Conservation (phyloP, 1,284 basidiomycete genomes). For the Hypsizygus ulmarius region DNA sequence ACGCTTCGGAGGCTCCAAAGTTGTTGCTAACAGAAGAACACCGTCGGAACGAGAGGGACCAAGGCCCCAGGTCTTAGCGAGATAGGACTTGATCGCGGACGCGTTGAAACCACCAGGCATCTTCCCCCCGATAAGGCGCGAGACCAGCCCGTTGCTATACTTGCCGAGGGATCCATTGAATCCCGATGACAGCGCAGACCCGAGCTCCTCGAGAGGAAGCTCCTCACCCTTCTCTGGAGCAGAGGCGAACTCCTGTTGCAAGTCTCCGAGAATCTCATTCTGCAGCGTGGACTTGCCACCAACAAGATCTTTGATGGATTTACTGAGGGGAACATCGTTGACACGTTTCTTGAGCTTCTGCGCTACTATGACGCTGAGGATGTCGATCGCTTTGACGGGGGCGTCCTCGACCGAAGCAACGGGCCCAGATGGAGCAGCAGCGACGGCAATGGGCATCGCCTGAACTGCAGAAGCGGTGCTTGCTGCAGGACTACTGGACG, state of each 20-base stretch:
- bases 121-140: slow-evolving; percentile 91
- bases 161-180: slow-evolving; percentile 91
- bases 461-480: slow-evolving; percentile 44
- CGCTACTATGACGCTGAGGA: slow-evolving; percentile 86
- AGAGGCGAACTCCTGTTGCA: slow-evolving; percentile 86
- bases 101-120: slow-evolving; percentile 99
- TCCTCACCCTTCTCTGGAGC: slow-evolving; percentile 99
- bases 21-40: slow-evolving; percentile 89
- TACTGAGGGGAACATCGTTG: slow-evolving; percentile 86
- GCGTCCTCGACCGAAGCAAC: slow-evolving; percentile 83
- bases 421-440: slow-evolving; percentile 53
- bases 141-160: slow-evolving; percentile 90
- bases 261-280: slow-evolving; percentile 94
- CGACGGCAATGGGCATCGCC: slow-evolving; percentile 41
- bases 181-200: slow-evolving; percentile 78
- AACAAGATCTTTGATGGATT: slow-evolving; percentile 97
- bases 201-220: slow-evolving; percentile 93
- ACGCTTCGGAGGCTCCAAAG: slow-evolving; percentile 93
- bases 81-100: slow-evolving; percentile 87
- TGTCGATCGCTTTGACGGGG: slow-evolving; percentile 90
- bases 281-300: slow-evolving; percentile 98
- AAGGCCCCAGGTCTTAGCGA: slow-evolving; percentile 92
- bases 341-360: slow-evolving; percentile 98
- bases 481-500: slow-evolving; percentile 35
- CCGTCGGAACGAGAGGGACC: slow-evolving; percentile 87